Percentiles rank a stretch among this genome's conserved stretches.
Conservation (phyloP, 306 rosid genomes). For the Fragaria iinumae region DNA sequence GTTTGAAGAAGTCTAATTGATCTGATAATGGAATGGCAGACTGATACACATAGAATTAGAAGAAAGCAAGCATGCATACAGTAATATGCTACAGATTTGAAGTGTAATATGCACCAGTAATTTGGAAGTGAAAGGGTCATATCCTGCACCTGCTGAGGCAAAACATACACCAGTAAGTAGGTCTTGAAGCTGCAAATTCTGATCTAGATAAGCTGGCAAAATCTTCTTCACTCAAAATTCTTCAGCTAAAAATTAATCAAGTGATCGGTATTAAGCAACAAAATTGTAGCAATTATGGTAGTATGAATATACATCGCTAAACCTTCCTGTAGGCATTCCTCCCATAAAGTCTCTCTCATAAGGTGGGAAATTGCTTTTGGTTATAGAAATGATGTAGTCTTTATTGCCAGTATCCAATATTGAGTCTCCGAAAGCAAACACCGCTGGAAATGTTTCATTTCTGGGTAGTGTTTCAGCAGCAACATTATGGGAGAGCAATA, state of each 20-base stretch:
- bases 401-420: conserved; percentile 71
- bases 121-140: conserved; percentile 63
- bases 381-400: conserved; percentile 39
- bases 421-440: conserved; percentile 71
- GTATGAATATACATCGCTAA: conserved; percentile 45
- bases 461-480: conserved; percentile 18
- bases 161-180: conserved; percentile 76
- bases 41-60: conserved; percentile 23
- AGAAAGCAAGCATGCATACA: neutral
- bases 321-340: conserved; percentile 61
- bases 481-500: conserved; percentile 7
- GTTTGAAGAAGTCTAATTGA: too few species aligned
- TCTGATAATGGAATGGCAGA: conserved; percentile 47
- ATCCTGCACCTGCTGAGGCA: conserved; percentile 72
- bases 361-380: conserved; percentile 59
- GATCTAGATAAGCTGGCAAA: conserved; percentile 65
- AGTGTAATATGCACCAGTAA: conserved; percentile 25
- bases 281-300: neutral
- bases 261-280: neutral
- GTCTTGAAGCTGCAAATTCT: conserved; percentile 43
- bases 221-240: conserved; percentile 53
- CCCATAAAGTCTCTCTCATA: conserved; percentile 59
- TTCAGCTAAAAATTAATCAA: conserved; percentile 39
- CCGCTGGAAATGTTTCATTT: conserved; percentile 51
- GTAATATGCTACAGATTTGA: neutral